Evolutionary conservation across 305 asterid species (phyloP).

Genomic region (Fraxinus sp.): DNA sequence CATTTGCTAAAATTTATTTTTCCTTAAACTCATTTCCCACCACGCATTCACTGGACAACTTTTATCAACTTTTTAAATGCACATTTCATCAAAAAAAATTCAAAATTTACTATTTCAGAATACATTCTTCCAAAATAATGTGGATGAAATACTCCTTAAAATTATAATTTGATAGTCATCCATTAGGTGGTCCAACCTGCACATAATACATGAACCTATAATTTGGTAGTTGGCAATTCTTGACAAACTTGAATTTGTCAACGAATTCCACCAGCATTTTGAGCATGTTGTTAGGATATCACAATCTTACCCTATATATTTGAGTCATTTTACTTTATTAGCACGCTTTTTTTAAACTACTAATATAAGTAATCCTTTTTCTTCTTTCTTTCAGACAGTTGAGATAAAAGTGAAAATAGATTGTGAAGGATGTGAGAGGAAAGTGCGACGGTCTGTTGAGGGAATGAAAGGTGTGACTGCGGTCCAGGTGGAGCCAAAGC

Average conservation of each 20-base stretch:
- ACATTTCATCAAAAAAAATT: neutral
- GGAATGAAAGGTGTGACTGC: constrained; percentile 93
- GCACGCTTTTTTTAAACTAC: neutral
- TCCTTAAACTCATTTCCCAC: neutral
- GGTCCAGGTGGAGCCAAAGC: constrained; percentile 64
- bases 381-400: constrained; percentile 50
- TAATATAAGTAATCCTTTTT: neutral
- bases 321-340: neutral
- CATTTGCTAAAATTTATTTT: too few relatives aligned
- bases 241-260: neutral
- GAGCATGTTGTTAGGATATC: neutral
- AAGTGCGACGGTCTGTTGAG: constrained; percentile 67
- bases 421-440: constrained; percentile 90
- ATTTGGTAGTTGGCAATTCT: neutral
- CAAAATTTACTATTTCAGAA: too few relatives aligned
- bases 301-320: neutral
- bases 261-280: neutral
- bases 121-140: too few relatives aligned
- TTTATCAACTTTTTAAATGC: too few relatives aligned
- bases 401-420: constrained; percentile 88
- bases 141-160: too few relatives aligned
- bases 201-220: neutral
- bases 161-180: neutral
- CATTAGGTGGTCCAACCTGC: neutral
- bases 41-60: neutral